Evolutionary conservation across 2,329 filamentous ascomycete species (phyloP).

Genomic region (Fusarium sp.): DNA sequence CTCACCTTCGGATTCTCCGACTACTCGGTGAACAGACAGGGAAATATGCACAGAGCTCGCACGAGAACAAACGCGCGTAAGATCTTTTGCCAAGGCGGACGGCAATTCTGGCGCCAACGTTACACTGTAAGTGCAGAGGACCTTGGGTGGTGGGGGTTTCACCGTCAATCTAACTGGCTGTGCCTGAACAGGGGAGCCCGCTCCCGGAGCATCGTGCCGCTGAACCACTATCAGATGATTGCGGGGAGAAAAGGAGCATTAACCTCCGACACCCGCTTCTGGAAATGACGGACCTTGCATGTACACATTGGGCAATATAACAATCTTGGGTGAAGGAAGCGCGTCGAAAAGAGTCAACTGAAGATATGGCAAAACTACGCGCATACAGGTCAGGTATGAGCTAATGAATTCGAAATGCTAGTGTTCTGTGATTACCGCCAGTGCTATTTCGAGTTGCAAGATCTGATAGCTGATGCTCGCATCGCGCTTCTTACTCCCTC

Average conservation of each 20-base stretch:
- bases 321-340: background rate
- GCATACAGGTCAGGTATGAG: rapidly evolving
- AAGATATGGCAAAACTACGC: rapidly evolving
- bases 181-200: background rate
- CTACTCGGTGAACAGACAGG: too few relatives aligned
- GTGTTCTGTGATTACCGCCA: background rate
- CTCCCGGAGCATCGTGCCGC: background rate
- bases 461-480: background rate
- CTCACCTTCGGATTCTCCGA: background rate
- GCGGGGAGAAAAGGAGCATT: background rate
- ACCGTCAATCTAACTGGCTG: background rate
- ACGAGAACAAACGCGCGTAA: background rate
- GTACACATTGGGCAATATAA: background rate
- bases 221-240: background rate
- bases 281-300: background rate
- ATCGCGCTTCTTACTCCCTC: background rate
- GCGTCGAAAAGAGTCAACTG: rapidly evolving
- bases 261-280: background rate
- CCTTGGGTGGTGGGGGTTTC: too few relatives aligned
- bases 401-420: background rate
- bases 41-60: background rate
- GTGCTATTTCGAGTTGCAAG: background rate
- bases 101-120: background rate
- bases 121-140: background rate
- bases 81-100: background rate